Base-by-base conservation (phyloP, 805 yeast genomes). In the Cyberlindnera japonica region DNA sequence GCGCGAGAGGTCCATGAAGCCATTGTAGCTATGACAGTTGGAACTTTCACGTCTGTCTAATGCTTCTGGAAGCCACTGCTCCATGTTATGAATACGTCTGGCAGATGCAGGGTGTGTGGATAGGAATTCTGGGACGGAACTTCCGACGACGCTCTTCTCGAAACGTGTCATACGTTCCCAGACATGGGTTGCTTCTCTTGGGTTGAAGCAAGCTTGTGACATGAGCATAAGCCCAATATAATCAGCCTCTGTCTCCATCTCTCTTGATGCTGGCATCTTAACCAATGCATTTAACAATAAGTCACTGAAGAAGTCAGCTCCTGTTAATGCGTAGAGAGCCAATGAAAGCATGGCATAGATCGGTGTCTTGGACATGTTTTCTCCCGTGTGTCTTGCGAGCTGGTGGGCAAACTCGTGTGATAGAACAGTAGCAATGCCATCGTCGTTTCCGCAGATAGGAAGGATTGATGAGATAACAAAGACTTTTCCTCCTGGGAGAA, bases 221-320 rank as follows among this genome's bases (percentile, higher is more conserved):
- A 91, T 86, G 50, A 91, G 70, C 79, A 88, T 83, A 45, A 93
- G 67, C 0, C 99, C 99, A 22, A 93, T 90, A 53, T 82, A 81
- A 62, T 93, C 99, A 0, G 99, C 98, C 61, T 93, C 99, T 1
- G 88, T 74, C 62, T 93, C 99, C 96, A 88, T 88, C 44, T 78
- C 87, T 53, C 99, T 71, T 1, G 95, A 84, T 0, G 95, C 84
- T 0, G 97, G 97, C 74, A 83, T 75, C 49, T 78, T 75, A 35
- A 89, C 58, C 12, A 78, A 57, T 1, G 88, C 71, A 20, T 71
- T 71, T 19, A 74, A 50, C 13, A 86, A 60, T 23, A 84, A 48
- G 38, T 74, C 71, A 51, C 75, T 75, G 41, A 84, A 55, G 34
- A 64, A 52, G 38, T 71, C 63, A 6, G 79, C 64, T 5, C 95